phyloP scores from a whole-genome alignment of 2,329 filamentous ascomycete genomes.

The Bipolaris sorokiniana region DNA sequence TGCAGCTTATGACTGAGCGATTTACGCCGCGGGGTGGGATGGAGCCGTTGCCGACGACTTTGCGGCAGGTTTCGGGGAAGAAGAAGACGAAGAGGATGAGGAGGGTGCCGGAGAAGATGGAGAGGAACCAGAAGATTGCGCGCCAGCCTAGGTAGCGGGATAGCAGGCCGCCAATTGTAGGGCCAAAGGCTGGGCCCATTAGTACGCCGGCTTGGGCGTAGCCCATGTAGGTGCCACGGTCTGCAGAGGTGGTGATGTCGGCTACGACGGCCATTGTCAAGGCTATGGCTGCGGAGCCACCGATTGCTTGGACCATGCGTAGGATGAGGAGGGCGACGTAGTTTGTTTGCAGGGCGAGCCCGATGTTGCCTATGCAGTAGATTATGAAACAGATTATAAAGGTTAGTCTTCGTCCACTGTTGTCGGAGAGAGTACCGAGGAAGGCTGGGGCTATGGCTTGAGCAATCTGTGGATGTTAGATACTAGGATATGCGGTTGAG shows the following conservation, averaged over 20 bases:
- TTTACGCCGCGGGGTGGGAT: constrained; percentile 42
- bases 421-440: constrained; percentile 60
- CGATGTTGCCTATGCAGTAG: constrained; percentile 47
- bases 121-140: constrained; percentile 51
- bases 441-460: constrained; percentile 62
- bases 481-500: background rate
- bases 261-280: constrained; percentile 74
- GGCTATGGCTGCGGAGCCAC: constrained; percentile 54
- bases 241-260: constrained; percentile 71
- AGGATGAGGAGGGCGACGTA: constrained; percentile 46
- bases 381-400: constrained; percentile 55
- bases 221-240: constrained; percentile 76
- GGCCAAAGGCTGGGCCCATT: constrained; percentile 42
- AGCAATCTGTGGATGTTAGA: constrained; percentile 34
- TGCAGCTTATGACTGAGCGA: constrained; percentile 37
- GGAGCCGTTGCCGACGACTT: constrained; percentile 52
- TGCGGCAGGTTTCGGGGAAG: constrained; percentile 53
- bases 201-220: constrained; percentile 62
- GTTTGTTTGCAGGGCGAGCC: constrained; percentile 46
- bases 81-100: constrained; percentile 47
- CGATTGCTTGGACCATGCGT: constrained; percentile 48
- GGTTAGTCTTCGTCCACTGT: constrained; percentile 57
- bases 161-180: constrained; percentile 44
- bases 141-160: constrained; percentile 47
- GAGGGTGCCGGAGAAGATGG: constrained; percentile 50